Evolutionary conservation across 176 grass and related monocot species (phyloP), one percentile per base, ranked within the genome.

Genomic region (Triticum monococcum): DNA sequence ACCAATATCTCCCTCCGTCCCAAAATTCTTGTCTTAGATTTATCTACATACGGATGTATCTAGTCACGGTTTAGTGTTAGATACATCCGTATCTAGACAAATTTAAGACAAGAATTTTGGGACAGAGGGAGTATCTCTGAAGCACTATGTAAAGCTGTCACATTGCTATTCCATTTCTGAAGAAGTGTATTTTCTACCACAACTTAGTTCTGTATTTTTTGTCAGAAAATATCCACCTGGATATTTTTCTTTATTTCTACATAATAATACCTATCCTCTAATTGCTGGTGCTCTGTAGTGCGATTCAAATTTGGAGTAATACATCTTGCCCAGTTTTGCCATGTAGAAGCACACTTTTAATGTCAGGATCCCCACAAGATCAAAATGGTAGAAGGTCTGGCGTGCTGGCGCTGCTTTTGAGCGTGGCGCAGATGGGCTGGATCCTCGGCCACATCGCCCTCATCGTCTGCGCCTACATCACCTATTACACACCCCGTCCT

Each of bases 301-400:
- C 1, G 26, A 28, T 28, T 1, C 26, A 28, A 28, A 80, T 93
- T 37, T 37, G 90, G 61, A 95, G 94, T 73, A 91, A 96, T 65
- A 96, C 95, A 94, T 98, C 96, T 63, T 96, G 96, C 77, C 96
- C 93, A 22, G 93, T 98, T 64, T 98, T 92, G 83, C 96, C 93
- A 48, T 92, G 91, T 83, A 86, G 90, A 91, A 98, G 96, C 64
- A 91, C 96, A 45, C 86, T 91, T 50, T 70, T 91, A 52, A 93
- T 75, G 75, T 98, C 93, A 70, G 92, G 92, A 81, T 96, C 93
- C 81, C 96, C 91, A 31, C 93, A 91, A 31, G 75, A 92, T 90
- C 78, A 81, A 59, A 92, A 92, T 57, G 93, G 96, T 70, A 78
- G 89, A 87, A 92, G 96, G 22, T 98, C 91, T 33, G 91, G 96